These are phyloP conservation scores for Geranium incanum DNA, from an alignment of 441 rosid genomes.

Conservation along the genomic window DNA sequence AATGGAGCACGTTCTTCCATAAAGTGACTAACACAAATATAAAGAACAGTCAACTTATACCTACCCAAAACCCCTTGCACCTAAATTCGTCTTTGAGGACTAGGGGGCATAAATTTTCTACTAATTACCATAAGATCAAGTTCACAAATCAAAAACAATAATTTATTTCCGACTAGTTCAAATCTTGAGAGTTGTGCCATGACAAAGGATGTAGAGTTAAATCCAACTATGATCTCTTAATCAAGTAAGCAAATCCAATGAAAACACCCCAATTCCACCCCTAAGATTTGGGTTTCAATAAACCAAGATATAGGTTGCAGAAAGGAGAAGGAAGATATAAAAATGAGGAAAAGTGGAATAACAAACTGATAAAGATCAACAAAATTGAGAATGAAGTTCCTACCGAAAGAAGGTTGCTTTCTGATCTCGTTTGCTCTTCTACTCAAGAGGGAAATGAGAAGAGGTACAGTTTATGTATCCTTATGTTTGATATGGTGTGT, in stretches of 20 bases:
- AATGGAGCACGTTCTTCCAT: neutral
- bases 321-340: neutral
- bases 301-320: neutral
- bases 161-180: neutral
- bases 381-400: neutral
- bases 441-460: neutral
- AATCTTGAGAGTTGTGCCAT: neutral
- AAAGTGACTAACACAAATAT: neutral
- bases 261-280: neutral
- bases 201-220: neutral
- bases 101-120: neutral
- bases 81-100: neutral
- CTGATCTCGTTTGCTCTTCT: neutral
- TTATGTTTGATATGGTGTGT: neutral
- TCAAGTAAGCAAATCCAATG: slow-evolving; percentile 1
- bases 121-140: neutral
- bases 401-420: neutral
- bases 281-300: neutral
- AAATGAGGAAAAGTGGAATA: neutral
- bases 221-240: slow-evolving; percentile 2
- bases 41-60: neutral
- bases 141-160: neutral
- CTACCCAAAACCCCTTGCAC: neutral
- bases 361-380: neutral
- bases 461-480: neutral